Evolutionary conservation across 2,329 filamentous ascomycete genomes (phyloP).

Genomic region (Microcyclosporella mali): DNA sequence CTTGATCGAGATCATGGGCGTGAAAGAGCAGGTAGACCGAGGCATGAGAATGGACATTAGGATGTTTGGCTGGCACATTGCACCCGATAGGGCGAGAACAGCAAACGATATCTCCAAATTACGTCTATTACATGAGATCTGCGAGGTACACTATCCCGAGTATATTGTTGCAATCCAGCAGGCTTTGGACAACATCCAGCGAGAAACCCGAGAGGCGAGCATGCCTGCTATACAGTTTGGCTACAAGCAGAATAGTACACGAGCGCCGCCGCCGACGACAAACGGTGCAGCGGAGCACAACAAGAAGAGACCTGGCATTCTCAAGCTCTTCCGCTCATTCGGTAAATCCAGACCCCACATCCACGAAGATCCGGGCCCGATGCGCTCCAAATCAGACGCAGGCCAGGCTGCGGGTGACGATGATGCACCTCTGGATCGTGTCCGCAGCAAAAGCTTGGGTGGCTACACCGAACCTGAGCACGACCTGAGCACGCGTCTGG

Average conservation of each 20-base stretch:
- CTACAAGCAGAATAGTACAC: conserved; percentile 9
- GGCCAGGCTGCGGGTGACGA: not conserved
- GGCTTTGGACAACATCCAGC: conserved; percentile 40
- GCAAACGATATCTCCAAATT: conserved; percentile 38
- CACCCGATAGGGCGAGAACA: conserved; percentile 26
- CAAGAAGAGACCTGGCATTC: conserved; percentile 24
- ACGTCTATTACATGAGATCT: conserved; percentile 40
- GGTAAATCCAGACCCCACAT: conserved; percentile 12
- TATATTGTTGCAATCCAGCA: conserved; percentile 38
- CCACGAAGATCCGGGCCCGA: conserved; percentile 18
- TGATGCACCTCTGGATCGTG: conserved; percentile 3
- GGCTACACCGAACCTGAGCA: conserved; percentile 12
- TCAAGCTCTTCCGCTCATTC: conserved; percentile 25
- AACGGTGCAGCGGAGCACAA: conserved; percentile 3
- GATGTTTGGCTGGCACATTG: conserved; percentile 44
- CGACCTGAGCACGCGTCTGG: conserved; percentile 11
- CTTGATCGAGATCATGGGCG: conserved; percentile 39
- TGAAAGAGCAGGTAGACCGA: conserved; percentile 40
- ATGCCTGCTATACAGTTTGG: conserved; percentile 3
- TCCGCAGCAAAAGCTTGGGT: conserved; percentile 21
- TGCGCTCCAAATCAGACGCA: conserved; percentile 25
- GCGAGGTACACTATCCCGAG: conserved; percentile 39
- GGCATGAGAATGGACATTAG: conserved; percentile 42
- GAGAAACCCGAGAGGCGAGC: conserved; percentile 24
- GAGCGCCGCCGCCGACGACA: not conserved